A percentile compares a stretch with the other conserved stretches of the same genome.
Conservation (phyloP, 345 rosid species). For the Murraya koenigii region DNA sequence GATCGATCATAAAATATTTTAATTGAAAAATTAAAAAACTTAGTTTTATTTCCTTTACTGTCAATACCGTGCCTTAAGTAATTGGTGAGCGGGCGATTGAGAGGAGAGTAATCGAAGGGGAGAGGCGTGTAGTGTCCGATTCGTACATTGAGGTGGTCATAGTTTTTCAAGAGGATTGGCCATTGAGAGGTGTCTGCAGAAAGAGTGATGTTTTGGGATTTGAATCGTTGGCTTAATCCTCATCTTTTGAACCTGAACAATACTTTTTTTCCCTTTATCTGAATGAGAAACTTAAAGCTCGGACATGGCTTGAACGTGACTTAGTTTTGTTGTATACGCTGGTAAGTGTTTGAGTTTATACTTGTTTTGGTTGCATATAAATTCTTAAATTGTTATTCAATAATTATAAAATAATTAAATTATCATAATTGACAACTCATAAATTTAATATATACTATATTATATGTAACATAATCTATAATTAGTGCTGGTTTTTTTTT, state of each 20-base stretch:
- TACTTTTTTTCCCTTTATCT: conserved; percentile 47
- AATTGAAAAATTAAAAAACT: too few species aligned
- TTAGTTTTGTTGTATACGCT: too few species aligned
- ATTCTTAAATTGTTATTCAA: too few species aligned
- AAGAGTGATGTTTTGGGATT: conserved; percentile 54
- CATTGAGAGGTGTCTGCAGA: conserved; percentile 71
- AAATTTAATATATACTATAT: too few species aligned
- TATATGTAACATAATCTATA: too few species aligned
- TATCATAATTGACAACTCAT: too few species aligned
- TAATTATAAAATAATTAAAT: too few species aligned
- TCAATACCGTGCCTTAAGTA: conserved; percentile 75
- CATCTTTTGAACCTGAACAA: background rate
- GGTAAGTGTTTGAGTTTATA: too few species aligned
- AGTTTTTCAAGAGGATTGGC: conserved; percentile 89
- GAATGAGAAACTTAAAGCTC: conserved; percentile 54
- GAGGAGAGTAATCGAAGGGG: conserved; percentile 73
- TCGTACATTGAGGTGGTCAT: conserved; percentile 82
- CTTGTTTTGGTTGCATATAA: too few species aligned
- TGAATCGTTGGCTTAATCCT: conserved; percentile 10
- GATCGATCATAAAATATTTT: too few species aligned
- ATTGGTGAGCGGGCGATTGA: conserved; percentile 71
- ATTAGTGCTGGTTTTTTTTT: too few species aligned
- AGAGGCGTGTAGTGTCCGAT: conserved; percentile 93
- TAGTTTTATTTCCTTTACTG: too few species aligned
- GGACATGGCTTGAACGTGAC: conserved; percentile 34